Percentiles rank a stretch among this genome's conserved stretches.
Evolutionary conservation across 768 basidiomycete genomes (phyloP).

Genomic region (Suillus spraguei): DNA sequence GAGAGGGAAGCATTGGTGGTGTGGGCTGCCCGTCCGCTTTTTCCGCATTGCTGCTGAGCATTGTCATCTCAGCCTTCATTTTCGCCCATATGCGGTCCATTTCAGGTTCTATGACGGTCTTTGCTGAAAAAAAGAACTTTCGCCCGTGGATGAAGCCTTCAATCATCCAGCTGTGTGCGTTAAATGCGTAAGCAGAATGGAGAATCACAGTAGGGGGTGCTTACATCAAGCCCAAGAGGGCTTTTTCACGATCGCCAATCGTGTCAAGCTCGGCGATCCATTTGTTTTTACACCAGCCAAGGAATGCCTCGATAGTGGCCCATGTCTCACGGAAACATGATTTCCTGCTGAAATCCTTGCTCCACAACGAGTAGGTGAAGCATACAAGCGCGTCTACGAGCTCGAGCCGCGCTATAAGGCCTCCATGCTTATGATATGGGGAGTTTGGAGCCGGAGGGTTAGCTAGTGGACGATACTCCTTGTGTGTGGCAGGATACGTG

Average conservation of each 20-base stretch:
- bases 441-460: conserved; percentile 68
- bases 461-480: conserved; percentile 62
- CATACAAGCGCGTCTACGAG: conserved; percentile 81
- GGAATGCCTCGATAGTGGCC: conserved; percentile 67
- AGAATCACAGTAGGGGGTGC: conserved; percentile 31
- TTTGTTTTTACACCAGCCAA: conserved; percentile 73
- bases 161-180: conserved; percentile 66
- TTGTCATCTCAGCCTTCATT: conserved; percentile 36
- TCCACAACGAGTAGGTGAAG: conserved; percentile 86
- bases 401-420: conserved; percentile 76
- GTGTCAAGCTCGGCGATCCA: conserved; percentile 49
- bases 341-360: conserved; percentile 62
- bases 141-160: conserved; percentile 71
- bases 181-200: conserved; percentile 29
- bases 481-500: conserved; percentile 64
- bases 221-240: conserved; percentile 83
- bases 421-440: conserved; percentile 73
- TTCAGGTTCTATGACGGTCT: conserved; percentile 35
- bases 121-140: conserved; percentile 45
- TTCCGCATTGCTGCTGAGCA: conserved; percentile 36
- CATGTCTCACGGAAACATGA: conserved; percentile 63
- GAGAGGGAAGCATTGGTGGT: conserved; percentile 80
- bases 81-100: conserved; percentile 36
- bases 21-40: conserved; percentile 44
- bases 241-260: conserved; percentile 50